Evolutionary conservation across 441 rosid species (phyloP), one percentile per base, ranked within the genome.

Genomic region (Syzygium syzygioides): DNA sequence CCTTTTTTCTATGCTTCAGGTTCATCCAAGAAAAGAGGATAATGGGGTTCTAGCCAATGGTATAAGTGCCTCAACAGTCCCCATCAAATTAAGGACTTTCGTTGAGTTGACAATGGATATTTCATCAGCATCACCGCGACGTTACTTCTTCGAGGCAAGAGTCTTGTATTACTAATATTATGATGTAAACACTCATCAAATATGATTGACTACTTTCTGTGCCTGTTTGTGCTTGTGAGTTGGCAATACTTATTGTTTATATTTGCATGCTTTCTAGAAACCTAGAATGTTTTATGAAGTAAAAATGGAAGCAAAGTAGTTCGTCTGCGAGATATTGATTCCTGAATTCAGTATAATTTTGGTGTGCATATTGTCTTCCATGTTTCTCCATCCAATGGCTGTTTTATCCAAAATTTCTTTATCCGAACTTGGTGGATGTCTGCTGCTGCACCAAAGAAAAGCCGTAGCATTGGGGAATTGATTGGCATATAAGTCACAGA

Each of bases 61-160:
- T 28, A 79, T 59, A 71, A 76, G 89, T 85, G 59, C 87, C 87
- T 85, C 91, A 89, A 92, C 88, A n/a, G 66, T 85, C 57, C 99
- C 99, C 54, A 89, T 96, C 68, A 95, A 94, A 91, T 92, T 96
- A 84, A 95, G 89, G 93, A 93, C 92, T 64, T 98, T 95, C 83
- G 94, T 97, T 90, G 98, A 96, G 90, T 91, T 93, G 90, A 93
- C 98, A 48, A 97, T 98, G 99, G 99, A 98, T 94, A 93, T 98
- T 89, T 94, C 98, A 90, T 98, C 99, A 26, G 97, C 98, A 87
- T 95, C 99, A 86, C 99, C 99, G 26, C 90, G 99, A n/a, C 95
- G 99, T 71, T 97, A 96, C 94, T 97, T 97, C 93, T 98, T 98
- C 4, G 99, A 97, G 98, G 99, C 94, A 94, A 94, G 96, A 87